These are phyloP conservation scores for Nemania sp. DNA, from an alignment of 2,329 filamentous ascomycete species.

Conservation along the genomic window DNA sequence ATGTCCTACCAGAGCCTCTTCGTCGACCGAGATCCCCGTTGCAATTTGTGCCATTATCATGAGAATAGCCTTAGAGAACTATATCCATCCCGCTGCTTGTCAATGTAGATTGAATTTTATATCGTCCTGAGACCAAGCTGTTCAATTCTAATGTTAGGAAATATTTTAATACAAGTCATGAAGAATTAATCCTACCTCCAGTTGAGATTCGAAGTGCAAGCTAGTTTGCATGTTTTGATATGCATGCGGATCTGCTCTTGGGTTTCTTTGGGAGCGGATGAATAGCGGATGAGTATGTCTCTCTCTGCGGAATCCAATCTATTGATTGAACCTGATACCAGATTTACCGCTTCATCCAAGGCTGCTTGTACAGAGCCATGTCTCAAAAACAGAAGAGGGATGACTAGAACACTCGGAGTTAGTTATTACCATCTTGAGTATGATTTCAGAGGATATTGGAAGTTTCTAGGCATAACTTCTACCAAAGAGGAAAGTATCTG, in stretches of 20 bases:
- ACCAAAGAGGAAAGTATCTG: too few species aligned
- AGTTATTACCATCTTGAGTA: too few species aligned
- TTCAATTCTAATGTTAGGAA: not conserved
- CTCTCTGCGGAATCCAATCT: slow-evolving; percentile 4
- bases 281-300: not conserved
- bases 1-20: too few species aligned
- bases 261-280: not conserved
- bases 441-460: too few species aligned
- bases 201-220: slow-evolving; percentile 27
- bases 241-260: slow-evolving; percentile 12
- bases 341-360: not conserved
- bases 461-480: too few species aligned
- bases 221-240: slow-evolving; percentile 17
- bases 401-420: too few species aligned
- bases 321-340: not conserved
- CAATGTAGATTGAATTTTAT: not conserved
- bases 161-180: not conserved
- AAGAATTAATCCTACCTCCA: slow-evolving; percentile 18
- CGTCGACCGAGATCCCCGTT: too few species aligned
- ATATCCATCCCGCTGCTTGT: not conserved
- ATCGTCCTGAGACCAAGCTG: not conserved
- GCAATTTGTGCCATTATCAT: not conserved
- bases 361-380: slow-evolving; percentile 13
- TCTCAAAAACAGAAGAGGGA: slow-evolving; percentile 19
- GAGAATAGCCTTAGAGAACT: not conserved